A percentile compares a stretch with the other conserved stretches of the same genome.
Conservation (phyloP, 106 monocot genomes). For the Agapanthus africanus region DNA sequence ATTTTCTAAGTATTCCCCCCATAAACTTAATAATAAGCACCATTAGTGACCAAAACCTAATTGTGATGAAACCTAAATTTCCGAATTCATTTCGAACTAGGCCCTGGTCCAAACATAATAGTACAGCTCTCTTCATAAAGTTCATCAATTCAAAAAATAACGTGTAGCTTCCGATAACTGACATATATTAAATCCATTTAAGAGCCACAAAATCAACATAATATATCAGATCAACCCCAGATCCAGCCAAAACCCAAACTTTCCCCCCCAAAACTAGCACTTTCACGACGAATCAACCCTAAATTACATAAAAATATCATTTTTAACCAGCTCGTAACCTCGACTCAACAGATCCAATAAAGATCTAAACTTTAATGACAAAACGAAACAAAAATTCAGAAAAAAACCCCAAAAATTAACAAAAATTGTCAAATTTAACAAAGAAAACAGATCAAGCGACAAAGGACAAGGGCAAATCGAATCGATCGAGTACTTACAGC, state of each 20-base stretch:
- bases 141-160: not conserved
- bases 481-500: constrained; percentile 45
- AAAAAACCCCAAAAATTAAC: constrained; percentile 4
- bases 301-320: not conserved
- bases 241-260: not conserved
- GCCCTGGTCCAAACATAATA: not conserved
- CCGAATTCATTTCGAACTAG: not conserved
- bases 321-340: not conserved
- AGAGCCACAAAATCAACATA: not conserved
- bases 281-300: not conserved
- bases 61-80: not conserved
- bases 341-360: constrained; percentile 2
- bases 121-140: not conserved
- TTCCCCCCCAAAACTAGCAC: not conserved
- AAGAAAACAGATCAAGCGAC: not conserved
- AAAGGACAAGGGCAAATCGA: not conserved
- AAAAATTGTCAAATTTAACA: not conserved
- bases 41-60: not conserved
- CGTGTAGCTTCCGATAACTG: not conserved
- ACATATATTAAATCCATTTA: not conserved
- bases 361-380: not conserved
- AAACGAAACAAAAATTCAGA: not conserved
- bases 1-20: not conserved
- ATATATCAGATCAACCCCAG: not conserved
- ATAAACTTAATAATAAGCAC: not conserved